phyloP scores from a whole-genome alignment of 176 grass and related monocot species.

The Aegilops longissima region DNA sequence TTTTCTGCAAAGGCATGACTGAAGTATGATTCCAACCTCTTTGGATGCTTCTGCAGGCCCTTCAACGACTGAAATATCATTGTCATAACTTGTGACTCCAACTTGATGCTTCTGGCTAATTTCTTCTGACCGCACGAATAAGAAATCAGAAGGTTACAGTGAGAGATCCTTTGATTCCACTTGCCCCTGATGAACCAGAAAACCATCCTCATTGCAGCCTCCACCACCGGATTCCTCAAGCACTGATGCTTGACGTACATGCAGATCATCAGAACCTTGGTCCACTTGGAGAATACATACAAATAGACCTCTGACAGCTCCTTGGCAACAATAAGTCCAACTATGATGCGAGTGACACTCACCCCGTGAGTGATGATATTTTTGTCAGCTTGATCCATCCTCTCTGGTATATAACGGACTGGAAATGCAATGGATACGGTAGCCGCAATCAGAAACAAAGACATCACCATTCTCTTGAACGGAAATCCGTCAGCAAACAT shows the following conservation, averaged over 20 bases:
- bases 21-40: neutral
- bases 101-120: fast-evolving
- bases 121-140: fast-evolving
- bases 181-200: neutral
- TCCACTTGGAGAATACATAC: neutral
- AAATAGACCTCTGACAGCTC: neutral
- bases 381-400: neutral
- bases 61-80: neutral
- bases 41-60: fast-evolving
- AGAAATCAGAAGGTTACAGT: neutral
- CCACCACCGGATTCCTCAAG: fast-evolving
- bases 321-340: neutral
- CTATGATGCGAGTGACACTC: neutral
- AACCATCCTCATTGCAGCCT: neutral
- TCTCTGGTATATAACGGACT: neutral
- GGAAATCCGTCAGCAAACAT: neutral
- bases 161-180: neutral
- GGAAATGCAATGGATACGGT: neutral
- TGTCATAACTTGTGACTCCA: neutral
- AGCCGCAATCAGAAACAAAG: neutral
- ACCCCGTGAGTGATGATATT: neutral
- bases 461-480: fast-evolving
- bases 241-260: neutral
- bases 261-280: neutral
- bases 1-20: neutral